phyloP scores from a whole-genome alignment of 768 basidiomycete species.

The Hemileccinum impolitum region DNA sequence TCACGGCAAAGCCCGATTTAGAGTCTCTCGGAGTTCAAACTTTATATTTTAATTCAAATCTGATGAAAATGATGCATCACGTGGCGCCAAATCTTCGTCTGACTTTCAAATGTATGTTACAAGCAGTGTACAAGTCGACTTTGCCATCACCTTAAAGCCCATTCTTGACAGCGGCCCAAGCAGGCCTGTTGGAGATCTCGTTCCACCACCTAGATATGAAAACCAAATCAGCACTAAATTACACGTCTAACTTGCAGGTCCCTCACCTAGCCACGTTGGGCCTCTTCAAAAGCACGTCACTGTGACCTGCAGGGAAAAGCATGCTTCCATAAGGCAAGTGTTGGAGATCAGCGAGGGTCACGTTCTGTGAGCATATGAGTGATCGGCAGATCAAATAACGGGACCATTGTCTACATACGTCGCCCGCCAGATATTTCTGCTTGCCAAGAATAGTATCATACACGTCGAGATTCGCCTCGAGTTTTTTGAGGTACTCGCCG shows the following conservation, averaged over 20 bases:
- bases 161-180: conserved; percentile 47
- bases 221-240: conserved; percentile 1
- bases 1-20: no score
- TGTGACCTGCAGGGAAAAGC: conserved; percentile 23
- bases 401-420: conserved; percentile 35
- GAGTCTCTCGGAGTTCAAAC: no score
- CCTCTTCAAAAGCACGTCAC: conserved; percentile 30
- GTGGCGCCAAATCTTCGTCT: no score
- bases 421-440: conserved; percentile 54
- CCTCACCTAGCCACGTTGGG: conserved; percentile 45
- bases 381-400: background rate
- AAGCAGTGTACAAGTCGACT: no score
- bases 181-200: conserved; percentile 39
- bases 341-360: conserved; percentile 58
- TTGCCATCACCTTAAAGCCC: conserved; percentile 16
- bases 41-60: no score
- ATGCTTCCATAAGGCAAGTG: conserved; percentile 48
- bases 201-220: conserved; percentile 48
- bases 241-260: background rate
- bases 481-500: conserved; percentile 6
- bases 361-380: conserved; percentile 23
- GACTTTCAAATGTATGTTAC: no score
- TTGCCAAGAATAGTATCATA: conserved; percentile 55
- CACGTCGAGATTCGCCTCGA: conserved; percentile 41
- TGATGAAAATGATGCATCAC: no score